Evolutionary conservation across 2,329 filamentous ascomycete species (phyloP).

Genomic region (Cladophialophora immunda): DNA sequence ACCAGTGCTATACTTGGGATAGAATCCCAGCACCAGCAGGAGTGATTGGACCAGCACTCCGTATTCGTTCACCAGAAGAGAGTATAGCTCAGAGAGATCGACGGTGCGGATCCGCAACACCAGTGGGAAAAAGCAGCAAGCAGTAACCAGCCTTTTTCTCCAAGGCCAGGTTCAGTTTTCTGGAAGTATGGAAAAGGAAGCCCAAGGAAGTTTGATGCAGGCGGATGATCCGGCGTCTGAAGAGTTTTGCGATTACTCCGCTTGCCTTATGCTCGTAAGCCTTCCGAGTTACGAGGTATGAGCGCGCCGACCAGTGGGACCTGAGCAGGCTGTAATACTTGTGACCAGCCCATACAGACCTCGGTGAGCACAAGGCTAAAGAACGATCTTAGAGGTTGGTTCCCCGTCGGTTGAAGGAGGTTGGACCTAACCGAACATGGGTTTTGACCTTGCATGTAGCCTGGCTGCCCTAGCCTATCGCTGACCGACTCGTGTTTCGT

Average conservation of each 20-base stretch:
- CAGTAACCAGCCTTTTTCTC: conserved; percentile 1
- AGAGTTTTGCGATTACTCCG: neutral
- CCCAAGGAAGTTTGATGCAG: conserved; percentile 10
- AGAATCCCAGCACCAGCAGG: neutral
- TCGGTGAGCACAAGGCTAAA: conserved; percentile 9
- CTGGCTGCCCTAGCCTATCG: neutral
- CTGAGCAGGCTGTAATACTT: neutral
- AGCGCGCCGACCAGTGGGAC: neutral
- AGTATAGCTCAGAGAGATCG: conserved; percentile 17
- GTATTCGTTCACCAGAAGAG: conserved; percentile 30
- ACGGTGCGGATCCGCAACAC: conserved; percentile 27
- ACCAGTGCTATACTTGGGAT: conserved; percentile 25
- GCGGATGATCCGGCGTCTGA: neutral
- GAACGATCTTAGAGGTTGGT: conserved; percentile 11
- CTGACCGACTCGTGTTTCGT: conserved; percentile 7
- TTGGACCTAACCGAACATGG: neutral
- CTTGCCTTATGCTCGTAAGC: neutral
- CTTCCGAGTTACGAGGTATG: neutral
- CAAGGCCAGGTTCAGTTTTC: neutral
- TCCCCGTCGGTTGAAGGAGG: neutral
- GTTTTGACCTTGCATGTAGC: neutral
- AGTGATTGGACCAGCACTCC: neutral
- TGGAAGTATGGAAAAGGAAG: neutral
- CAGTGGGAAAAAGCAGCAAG: conserved; percentile 12
- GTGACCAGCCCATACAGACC: neutral